A percentile compares a stretch with the other conserved stretches of the same genome.
These are phyloP conservation scores for Stagonosporopsis vannaccii DNA, from an alignment of 2,329 filamentous ascomycete genomes.

Conservation along the genomic window DNA sequence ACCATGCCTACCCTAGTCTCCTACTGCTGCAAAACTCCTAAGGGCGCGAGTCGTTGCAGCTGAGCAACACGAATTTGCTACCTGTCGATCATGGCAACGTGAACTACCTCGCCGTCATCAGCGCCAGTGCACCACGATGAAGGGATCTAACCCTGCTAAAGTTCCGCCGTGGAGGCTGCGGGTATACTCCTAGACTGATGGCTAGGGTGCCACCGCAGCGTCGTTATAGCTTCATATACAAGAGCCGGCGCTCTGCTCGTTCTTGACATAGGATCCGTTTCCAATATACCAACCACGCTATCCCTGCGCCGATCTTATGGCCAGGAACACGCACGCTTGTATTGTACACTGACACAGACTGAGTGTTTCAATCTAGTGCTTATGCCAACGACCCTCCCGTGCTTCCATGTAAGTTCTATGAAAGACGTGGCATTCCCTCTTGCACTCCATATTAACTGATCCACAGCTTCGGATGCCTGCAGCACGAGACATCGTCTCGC, in stretches of 20 bases:
- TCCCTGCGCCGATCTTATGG: conserved; percentile 40
- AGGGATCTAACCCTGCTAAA: conserved; percentile 2
- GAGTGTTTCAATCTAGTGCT: conserved; percentile 41
- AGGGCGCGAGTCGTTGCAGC: conserved; percentile 43
- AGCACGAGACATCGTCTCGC: conserved; percentile 34
- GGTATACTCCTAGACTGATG: conserved; percentile 7
- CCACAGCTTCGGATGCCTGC: conserved; percentile 39
- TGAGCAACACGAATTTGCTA: conserved; percentile 41
- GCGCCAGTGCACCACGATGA: conserved; percentile 14
- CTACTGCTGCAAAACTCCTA: conserved; percentile 42
- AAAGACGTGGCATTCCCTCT: conserved; percentile 35
- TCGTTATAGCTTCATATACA: conserved; percentile 19
- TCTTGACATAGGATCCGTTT: conserved; percentile 29
- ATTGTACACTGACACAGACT: conserved; percentile 40
- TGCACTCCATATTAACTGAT: conserved; percentile 36
- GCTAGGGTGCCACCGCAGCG: conserved; percentile 8
- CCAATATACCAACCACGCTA: conserved; percentile 34
- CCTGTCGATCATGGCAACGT: conserved; percentile 35
- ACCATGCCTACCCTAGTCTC: conserved; percentile 40
- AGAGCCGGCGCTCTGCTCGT: conserved; percentile 14
- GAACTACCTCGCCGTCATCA: conserved; percentile 21
- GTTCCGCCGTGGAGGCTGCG: conserved; percentile 7
- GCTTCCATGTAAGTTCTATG: conserved; percentile 45
- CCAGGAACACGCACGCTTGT: conserved; percentile 27
- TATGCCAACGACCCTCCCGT: conserved; percentile 43